A percentile compares a stretch with the other conserved stretches of the same genome.
Conservation (phyloP, 208 protist species). For the Naegleria fowleri region DNA sequence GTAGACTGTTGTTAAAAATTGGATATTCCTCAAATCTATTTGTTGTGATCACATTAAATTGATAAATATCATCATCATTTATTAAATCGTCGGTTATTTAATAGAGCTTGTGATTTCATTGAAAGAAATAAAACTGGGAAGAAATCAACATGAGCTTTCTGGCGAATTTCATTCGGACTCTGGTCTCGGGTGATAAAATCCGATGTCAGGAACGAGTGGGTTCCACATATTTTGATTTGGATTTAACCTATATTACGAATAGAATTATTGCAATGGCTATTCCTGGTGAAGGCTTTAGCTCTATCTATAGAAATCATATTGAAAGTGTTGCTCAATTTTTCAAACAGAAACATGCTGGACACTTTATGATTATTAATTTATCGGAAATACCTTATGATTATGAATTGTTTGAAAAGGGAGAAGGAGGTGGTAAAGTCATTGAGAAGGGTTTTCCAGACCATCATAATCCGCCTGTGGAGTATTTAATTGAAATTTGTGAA, state of each 20-base stretch:
- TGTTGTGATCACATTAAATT: too few species aligned
- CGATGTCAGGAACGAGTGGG: conserved; percentile 18
- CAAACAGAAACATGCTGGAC: conserved; percentile 15
- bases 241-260: conserved; percentile 75
- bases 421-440: neutral
- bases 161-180: neutral
- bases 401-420: conserved; percentile 12
- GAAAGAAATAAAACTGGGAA: too few species aligned
- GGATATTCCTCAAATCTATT: too few species aligned
- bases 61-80: too few species aligned
- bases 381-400: conserved; percentile 23
- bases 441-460: conserved; percentile 34
- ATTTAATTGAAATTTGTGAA: conserved; percentile 27
- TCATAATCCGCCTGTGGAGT: conserved; percentile 26
- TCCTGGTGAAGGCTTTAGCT: conserved; percentile 20
- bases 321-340: neutral
- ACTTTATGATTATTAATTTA: conserved; percentile 30
- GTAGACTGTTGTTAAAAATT: too few species aligned
- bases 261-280: conserved; percentile 38
- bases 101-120: too few species aligned
- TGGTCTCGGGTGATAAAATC: conserved; percentile 17
- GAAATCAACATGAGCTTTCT: neutral
- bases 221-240: conserved; percentile 68
- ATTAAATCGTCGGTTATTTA: too few species aligned
- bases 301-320: conserved; percentile 3